Evolutionary conservation across 768 basidiomycete species (phyloP).

Genomic region (Mycena galopus): DNA sequence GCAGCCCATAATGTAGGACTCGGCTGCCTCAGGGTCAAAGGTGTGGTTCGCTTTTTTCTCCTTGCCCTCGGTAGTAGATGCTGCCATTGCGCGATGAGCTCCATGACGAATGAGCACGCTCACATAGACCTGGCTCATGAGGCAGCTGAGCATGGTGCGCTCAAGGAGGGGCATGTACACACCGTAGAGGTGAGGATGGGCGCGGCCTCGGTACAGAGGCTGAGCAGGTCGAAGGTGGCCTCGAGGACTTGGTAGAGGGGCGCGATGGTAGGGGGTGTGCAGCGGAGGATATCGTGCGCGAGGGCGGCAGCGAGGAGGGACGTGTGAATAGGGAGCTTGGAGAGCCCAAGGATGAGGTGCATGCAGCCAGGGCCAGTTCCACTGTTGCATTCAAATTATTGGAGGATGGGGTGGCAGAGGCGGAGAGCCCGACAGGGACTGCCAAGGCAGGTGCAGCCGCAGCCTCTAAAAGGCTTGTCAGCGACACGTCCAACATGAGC

Average conservation of each 20-base stretch:
- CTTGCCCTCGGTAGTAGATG: conserved; percentile 52
- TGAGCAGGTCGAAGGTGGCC: conserved; percentile 93
- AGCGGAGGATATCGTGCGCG: conserved; percentile 84
- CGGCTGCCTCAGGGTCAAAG: conserved; percentile 83
- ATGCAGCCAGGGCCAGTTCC: conserved; percentile 64
- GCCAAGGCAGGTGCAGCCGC: too few species aligned
- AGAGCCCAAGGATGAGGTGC: conserved; percentile 88
- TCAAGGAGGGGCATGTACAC: conserved; percentile 92
- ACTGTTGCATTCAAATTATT: too few species aligned
- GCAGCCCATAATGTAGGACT: conserved; percentile 95
- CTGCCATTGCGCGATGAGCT: conserved; percentile 81
- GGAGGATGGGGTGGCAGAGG: too few species aligned
- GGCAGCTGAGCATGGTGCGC: conserved; percentile 90
- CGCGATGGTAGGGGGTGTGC: conserved; percentile 80
- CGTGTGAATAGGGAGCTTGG: conserved; percentile 87
- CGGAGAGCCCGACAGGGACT: conserved; percentile 83
- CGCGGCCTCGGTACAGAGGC: conserved; percentile 81
- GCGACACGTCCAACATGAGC: too few species aligned
- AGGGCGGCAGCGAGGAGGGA: conserved; percentile 90
- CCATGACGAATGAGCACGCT: conserved; percentile 85
- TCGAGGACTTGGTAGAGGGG: conserved; percentile 90
- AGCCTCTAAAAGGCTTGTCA: too few species aligned
- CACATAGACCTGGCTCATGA: conserved; percentile 92
- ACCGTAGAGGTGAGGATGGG: conserved; percentile 83
- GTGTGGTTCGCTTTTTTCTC: background rate